Base-by-base conservation (phyloP, 2,329 filamentous ascomycete species). In the Orbilia javanica region DNA sequence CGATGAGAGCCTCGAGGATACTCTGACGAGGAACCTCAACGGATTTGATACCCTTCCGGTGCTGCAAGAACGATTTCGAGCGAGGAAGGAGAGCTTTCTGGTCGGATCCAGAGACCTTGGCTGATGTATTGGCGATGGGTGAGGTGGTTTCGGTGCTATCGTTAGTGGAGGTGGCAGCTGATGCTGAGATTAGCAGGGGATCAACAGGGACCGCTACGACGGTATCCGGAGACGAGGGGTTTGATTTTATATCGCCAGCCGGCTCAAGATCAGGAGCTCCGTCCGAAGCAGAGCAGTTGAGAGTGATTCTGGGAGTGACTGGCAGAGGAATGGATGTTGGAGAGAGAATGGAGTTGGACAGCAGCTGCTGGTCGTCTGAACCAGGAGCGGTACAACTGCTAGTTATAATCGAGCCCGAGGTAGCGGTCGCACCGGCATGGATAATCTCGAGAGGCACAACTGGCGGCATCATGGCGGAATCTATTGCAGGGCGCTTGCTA, bases 401-500 rank as follows among this genome's bases (percentile, higher is more conserved):
- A 46, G n/a, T n/a, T n/a, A 15, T 25, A 50, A 25, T 22, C 13
- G 20, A 50, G 22, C 20, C 22, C 20, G 46, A 50, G 22, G 46
- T 50, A 25, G 46, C 36, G 44, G 63, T 64, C n/a, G 29, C 39
- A 53, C 34, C 52, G 63, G 7, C 25, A 34, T 63, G 44, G 42
- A 62, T 55, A 48, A 78, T 68, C 29, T 72, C 52, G 48, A 78
- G 74, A 63, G 74, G 74, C 52, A 72, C 55, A 60, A 42, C 74
- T 71, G 74, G 74, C 67, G 74, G 74, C 74, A 78, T 78, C 67
- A 78, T 78, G 60, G 39, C 71, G 74, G 44, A 48, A 60, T 60
- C 42, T 60, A 60, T 48, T 52, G 6, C 20, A 18, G 72, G 72
- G 72, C 72, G 72, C 72, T 70, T 70, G 72, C 57, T 50, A 46